Percentiles rank a stretch among this genome's conserved stretches.
Evolutionary conservation across 495 filamentous ascomycete species (phyloP).

Genomic region (Talaromyces adpressus): DNA sequence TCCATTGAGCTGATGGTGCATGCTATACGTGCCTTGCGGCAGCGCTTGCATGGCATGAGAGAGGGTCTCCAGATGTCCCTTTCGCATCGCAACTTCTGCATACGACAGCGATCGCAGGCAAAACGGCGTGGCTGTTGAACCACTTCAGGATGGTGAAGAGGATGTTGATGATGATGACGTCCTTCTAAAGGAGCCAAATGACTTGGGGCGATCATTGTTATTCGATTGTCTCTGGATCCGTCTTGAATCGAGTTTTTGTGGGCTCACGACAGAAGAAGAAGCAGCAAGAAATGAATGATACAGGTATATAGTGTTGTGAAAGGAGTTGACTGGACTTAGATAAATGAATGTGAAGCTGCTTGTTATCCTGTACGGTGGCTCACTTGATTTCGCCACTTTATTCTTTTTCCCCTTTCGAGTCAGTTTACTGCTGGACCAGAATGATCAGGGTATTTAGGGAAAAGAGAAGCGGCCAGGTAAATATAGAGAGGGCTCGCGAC

Average conservation of each 20-base stretch:
- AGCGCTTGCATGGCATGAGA: slow-evolving; percentile 11
- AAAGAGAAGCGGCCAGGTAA: neutral
- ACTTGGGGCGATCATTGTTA: slow-evolving; percentile 3
- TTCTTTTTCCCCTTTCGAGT: neutral
- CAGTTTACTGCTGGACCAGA: neutral
- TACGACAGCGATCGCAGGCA: slow-evolving; percentile 11
- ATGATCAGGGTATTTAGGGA: neutral
- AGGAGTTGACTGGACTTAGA: neutral
- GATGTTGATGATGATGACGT: neutral
- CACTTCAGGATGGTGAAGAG: neutral
- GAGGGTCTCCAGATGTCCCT: slow-evolving; percentile 10
- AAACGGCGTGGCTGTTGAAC: slow-evolving; percentile 11
- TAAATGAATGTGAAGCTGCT: neutral
- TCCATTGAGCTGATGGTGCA: slow-evolving; percentile 11
- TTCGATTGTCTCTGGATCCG: neutral
- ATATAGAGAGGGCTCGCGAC: neutral
- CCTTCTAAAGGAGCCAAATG: slow-evolving; percentile 2
- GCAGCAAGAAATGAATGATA: neutral
- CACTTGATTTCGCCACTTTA: neutral
- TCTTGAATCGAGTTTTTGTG: neutral
- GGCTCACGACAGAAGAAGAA: neutral
- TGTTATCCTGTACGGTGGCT: neutral
- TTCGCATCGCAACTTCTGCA: slow-evolving; percentile 12
- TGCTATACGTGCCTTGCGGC: slow-evolving; percentile 6
- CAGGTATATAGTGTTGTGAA: neutral